A percentile compares a stretch with the other conserved stretches of the same genome.
Evolutionary conservation across 2,329 filamentous ascomycete genomes (phyloP).

Genomic region (Botryosphaeria dothidea): DNA sequence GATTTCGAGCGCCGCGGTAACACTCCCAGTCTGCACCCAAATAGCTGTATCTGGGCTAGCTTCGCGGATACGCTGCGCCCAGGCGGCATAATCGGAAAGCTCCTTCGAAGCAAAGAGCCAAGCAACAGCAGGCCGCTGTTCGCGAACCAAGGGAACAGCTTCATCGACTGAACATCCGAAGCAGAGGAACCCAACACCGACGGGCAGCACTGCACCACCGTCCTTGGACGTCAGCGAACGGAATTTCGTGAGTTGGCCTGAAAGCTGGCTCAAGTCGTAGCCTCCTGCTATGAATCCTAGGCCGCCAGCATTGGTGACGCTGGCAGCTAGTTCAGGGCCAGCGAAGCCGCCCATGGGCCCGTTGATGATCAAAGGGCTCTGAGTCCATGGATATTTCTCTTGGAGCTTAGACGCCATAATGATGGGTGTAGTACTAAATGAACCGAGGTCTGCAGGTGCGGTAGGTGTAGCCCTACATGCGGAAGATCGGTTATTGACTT

Average conservation of each 20-base stretch:
- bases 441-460: too few relatives aligned
- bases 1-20: constrained; percentile 54
- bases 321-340: background rate
- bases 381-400: constrained; percentile 2
- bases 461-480: too few relatives aligned
- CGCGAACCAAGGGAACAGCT: constrained; percentile 52
- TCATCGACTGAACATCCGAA: constrained; percentile 47
- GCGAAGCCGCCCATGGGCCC: constrained; percentile 10
- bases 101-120: constrained; percentile 67
- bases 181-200: constrained; percentile 65
- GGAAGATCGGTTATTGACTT: too few relatives aligned
- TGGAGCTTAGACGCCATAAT: background rate
- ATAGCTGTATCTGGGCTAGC: constrained; percentile 43
- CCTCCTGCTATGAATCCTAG: constrained; percentile 3
- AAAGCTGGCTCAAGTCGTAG: background rate
- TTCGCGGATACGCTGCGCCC: constrained; percentile 32
- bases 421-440: background rate
- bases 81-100: constrained; percentile 33
- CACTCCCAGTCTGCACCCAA: constrained; percentile 64
- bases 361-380: background rate
- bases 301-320: constrained; percentile 10
- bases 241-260: background rate
- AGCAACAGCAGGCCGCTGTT: constrained; percentile 58
- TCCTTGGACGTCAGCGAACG: background rate
- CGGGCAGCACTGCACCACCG: constrained; percentile 41